These are phyloP conservation scores for sorghum (Sorghum bicolor) DNA, from an alignment of 176 grass and related monocot genomes.

Conservation along the genomic window Sorghum_bicolor_NCBIv3 NC_012872.2:17115001-17115500, in stretches of 20 bases:
- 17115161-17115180: neutral
- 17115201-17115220: neutral
- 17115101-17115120: neutral
- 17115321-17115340: no score
- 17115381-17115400: neutral
- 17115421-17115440: neutral
- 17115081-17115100: no score
- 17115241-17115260: no score
- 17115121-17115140: neutral
- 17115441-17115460: neutral
- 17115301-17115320: no score
- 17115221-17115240: no score
- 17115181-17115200: neutral
- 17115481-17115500: neutral
- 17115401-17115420: neutral
- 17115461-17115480: neutral
- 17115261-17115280: no score
- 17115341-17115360: no score
- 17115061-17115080: no score
- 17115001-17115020: slow-evolving; percentile 58
- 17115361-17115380: no score
- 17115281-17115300: no score
- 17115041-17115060: no score
- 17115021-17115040: neutral
- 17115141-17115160: neutral